A percentile compares a stretch with the other conserved stretches of the same genome.
Evolutionary conservation across 2,329 filamentous ascomycete species (phyloP).

Genomic region (Mollisia scopiformis): DNA sequence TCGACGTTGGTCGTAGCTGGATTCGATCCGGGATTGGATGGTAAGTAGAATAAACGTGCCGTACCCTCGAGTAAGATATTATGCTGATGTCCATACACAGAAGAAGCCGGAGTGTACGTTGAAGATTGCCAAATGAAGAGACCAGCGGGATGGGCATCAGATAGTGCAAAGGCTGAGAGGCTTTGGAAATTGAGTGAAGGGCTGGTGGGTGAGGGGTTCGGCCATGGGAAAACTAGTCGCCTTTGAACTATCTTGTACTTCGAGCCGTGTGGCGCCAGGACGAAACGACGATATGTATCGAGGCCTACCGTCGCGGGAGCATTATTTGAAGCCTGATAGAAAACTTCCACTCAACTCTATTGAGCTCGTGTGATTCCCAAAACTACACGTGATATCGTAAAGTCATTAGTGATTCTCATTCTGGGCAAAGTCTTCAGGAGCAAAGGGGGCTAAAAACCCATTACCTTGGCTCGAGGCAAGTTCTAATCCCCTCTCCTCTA

Average conservation of each 20-base stretch:
- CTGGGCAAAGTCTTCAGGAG: background rate
- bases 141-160: conserved; percentile 20
- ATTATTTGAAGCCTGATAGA: no score
- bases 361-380: no score
- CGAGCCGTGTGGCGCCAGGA: no score
- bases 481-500: background rate
- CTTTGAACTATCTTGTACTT: background rate
- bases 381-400: no score
- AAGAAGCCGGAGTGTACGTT: conserved; percentile 16
- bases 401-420: background rate
- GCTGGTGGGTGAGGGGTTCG: conserved; percentile 17
- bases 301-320: no score
- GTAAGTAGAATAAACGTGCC: conserved; percentile 8
- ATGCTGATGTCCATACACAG: conserved; percentile 3
- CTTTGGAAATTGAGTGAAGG: conserved; percentile 26
- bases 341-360: no score
- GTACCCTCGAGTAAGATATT: background rate
- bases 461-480: background rate
- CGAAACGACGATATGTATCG: no score
- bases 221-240: background rate
- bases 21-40: conserved; percentile 12
- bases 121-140: conserved; percentile 20
- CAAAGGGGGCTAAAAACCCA: background rate
- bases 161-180: conserved; percentile 20
- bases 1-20: conserved; percentile 18